phyloP scores from a whole-genome alignment of 495 filamentous ascomycete species.

The Mytilinidion resinicola region DNA sequence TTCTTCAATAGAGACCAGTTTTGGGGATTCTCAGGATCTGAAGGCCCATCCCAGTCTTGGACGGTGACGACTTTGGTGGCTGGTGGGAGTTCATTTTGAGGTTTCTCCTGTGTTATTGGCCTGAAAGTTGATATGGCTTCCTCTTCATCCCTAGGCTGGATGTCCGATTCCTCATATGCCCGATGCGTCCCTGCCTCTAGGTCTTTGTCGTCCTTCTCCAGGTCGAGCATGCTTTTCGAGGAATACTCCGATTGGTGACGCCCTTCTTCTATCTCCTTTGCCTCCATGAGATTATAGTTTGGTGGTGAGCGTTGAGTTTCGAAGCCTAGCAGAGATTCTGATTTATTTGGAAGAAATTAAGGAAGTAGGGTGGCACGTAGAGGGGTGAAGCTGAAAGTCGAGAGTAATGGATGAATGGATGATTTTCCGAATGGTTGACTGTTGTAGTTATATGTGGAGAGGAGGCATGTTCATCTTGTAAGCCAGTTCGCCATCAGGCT shows the following conservation, averaged over 20 bases:
- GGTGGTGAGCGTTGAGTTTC: too few species aligned
- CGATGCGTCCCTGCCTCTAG: neutral
- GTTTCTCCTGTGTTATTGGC: neutral
- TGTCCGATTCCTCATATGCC: neutral
- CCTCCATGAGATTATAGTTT: too few species aligned
- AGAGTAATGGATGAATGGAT: too few species aligned
- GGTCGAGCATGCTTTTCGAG: neutral
- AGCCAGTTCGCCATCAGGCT: too few species aligned
- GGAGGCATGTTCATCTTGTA: too few species aligned
- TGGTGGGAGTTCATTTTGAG: neutral
- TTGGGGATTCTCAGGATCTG: constrained; percentile 28
- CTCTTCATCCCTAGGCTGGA: neutral
- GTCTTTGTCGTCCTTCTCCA: neutral
- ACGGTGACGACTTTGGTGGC: neutral
- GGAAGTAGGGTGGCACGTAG: too few species aligned
- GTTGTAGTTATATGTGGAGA: too few species aligned
- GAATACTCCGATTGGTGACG: neutral
- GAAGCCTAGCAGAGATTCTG: too few species aligned
- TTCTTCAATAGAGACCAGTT: constrained; percentile 28
- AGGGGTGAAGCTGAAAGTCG: too few species aligned
- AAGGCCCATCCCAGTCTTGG: neutral
- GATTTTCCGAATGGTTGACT: too few species aligned
- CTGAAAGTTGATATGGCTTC: neutral
- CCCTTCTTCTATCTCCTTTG: too few species aligned
- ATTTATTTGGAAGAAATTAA: too few species aligned